A percentile compares a stretch with the other conserved stretches of the same genome.
Evolutionary conservation across 2,329 filamentous ascomycete species (phyloP).

Genomic region (Venturia carpophila): DNA sequence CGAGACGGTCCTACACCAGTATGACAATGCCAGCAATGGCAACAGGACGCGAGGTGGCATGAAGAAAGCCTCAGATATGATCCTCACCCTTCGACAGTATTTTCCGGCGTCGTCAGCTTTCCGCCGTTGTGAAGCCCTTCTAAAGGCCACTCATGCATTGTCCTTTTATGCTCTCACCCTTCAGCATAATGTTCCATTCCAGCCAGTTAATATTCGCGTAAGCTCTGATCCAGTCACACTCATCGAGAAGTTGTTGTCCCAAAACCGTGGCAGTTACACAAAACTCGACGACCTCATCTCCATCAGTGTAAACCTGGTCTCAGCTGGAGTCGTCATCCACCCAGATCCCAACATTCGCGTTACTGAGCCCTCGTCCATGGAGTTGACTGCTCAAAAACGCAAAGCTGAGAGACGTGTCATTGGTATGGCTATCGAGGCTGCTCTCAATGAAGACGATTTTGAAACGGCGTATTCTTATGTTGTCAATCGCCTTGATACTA

Average conservation of each 20-base stretch:
- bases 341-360: constrained; percentile 24
- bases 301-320: constrained; percentile 60
- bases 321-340: constrained; percentile 44
- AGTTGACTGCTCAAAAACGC: constrained; percentile 25
- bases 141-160: constrained; percentile 65
- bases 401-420: constrained; percentile 59
- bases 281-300: constrained; percentile 64
- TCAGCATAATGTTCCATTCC: constrained; percentile 72
- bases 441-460: constrained; percentile 69
- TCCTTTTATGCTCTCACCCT: constrained; percentile 70
- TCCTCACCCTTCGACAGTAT: constrained; percentile 55
- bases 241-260: constrained; percentile 63
- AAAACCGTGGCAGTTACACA: constrained; percentile 67
- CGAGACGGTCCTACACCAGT: constrained; percentile 58
- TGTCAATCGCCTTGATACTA: constrained; percentile 54
- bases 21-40: constrained; percentile 76
- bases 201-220: constrained; percentile 68
- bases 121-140: constrained; percentile 53
- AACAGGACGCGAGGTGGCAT: constrained; percentile 68
- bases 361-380: constrained; percentile 27
- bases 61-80: constrained; percentile 71
- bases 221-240: constrained; percentile 68
- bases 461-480: constrained; percentile 83
- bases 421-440: constrained; percentile 73
- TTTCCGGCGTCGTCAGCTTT: constrained; percentile 47